These are phyloP conservation scores for Arthrobotrys sphaeroides DNA, from an alignment of 2,329 filamentous ascomycete genomes.

Conservation along the genomic window DNA sequence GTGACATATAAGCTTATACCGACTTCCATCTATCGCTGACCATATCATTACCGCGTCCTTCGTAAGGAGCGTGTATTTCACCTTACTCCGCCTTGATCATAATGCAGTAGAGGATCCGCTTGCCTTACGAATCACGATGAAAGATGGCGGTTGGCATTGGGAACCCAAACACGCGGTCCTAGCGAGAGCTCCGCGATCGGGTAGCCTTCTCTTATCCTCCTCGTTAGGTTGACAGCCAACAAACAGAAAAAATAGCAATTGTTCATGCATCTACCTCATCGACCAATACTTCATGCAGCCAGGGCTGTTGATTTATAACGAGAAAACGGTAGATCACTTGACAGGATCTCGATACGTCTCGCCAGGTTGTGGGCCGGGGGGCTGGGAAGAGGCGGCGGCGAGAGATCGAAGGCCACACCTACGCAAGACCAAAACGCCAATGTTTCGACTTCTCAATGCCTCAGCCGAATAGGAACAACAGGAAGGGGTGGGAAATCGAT, in stretches of 20 bases:
- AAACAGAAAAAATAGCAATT: constrained; percentile 5
- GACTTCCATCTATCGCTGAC: background rate
- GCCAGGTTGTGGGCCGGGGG: background rate
- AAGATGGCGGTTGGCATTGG: constrained; percentile 5
- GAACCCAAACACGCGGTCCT: constrained; percentile 15
- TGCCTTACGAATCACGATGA: background rate
- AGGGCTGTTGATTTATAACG: background rate
- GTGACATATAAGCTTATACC: background rate
- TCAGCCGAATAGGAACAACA: constrained; percentile 28
- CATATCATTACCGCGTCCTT: background rate
- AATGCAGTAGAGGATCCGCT: background rate
- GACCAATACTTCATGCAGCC: constrained; percentile 22
- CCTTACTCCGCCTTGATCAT: background rate
- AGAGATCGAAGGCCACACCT: background rate
- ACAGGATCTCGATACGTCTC: constrained; percentile 16
- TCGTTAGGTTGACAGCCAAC: constrained; percentile 38
- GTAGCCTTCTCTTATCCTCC: constrained; percentile 14
- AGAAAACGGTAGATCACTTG: constrained; percentile 27
- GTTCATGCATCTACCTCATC: constrained; percentile 14
- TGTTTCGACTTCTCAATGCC: constrained; percentile 19
- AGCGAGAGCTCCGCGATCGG: constrained; percentile 52
- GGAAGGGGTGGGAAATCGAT: constrained; percentile 13
- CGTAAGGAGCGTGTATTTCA: background rate
- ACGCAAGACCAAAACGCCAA: constrained; percentile 15
- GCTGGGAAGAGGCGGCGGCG: background rate